phyloP scores from a whole-genome alignment of 352 stramenopile species.

The Aphanomyces cochlioides region DNA sequence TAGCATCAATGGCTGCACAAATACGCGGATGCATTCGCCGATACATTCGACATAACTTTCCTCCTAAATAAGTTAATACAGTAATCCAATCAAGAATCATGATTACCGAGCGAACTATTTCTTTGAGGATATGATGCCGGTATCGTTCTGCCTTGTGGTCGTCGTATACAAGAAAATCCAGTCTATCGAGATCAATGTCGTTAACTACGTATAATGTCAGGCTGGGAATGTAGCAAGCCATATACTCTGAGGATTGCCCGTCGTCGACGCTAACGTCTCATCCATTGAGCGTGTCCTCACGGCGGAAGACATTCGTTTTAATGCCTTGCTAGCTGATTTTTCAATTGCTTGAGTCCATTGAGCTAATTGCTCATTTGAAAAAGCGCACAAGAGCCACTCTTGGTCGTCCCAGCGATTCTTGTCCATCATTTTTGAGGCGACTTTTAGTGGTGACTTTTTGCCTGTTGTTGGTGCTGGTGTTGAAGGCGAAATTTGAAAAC shows the following conservation, averaged over 20 bases:
- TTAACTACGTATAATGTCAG: slow-evolving; percentile 7
- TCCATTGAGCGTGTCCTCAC: slow-evolving; percentile 21
- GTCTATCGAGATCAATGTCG: slow-evolving; percentile 38
- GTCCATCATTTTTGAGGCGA: slow-evolving; percentile 4
- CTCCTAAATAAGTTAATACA: slow-evolving; percentile 36
- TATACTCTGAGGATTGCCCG: slow-evolving; percentile 9
- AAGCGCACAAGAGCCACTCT: slow-evolving; percentile 25
- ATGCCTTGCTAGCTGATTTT: slow-evolving; percentile 20
- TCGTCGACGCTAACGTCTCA: background rate
- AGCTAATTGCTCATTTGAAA: slow-evolving; percentile 1
- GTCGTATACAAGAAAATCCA: slow-evolving; percentile 45
- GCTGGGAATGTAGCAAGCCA: background rate
- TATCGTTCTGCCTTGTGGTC: slow-evolving; percentile 55
- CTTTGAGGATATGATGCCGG: slow-evolving; percentile 71
- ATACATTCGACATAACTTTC: slow-evolving; percentile 80
- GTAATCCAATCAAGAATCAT: background rate
- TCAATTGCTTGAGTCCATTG: slow-evolving; percentile 26
- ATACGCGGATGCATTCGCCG: slow-evolving; percentile 78
- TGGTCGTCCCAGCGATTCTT: slow-evolving; percentile 18
- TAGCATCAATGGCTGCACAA: slow-evolving; percentile 74
- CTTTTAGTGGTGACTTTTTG: slow-evolving; percentile 24
- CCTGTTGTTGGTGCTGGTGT: slow-evolving; percentile 32
- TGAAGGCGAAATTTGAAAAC: slow-evolving; percentile 73
- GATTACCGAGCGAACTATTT: slow-evolving; percentile 60
- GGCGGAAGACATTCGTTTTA: slow-evolving; percentile 9